These are phyloP conservation scores for Cytospora schulzeri DNA, from an alignment of 2,329 filamentous ascomycete genomes.

Conservation along the genomic window DNA sequence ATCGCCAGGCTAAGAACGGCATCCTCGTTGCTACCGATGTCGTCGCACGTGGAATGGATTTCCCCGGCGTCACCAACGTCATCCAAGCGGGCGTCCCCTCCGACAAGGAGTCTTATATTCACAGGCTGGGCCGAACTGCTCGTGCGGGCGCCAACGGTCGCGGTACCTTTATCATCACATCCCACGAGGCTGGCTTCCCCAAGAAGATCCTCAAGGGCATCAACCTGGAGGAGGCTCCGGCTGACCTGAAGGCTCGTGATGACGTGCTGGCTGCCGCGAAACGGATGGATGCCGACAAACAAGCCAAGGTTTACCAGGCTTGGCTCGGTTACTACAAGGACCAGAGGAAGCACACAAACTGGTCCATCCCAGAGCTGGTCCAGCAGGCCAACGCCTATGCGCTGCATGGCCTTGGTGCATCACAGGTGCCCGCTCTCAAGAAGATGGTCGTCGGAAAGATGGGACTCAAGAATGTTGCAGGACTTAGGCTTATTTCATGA, in stretches of 20 bases:
- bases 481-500: constrained; percentile 45
- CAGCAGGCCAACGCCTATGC: constrained; percentile 54
- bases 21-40: constrained; percentile 72
- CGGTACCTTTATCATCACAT: constrained; percentile 60
- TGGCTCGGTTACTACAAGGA: constrained; percentile 61
- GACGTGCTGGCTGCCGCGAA: constrained; percentile 43
- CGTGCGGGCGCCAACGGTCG: constrained; percentile 66
- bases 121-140: constrained; percentile 67
- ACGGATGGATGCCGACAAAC: constrained; percentile 47
- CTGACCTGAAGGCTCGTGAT: constrained; percentile 46
- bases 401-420: constrained; percentile 47
- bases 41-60: constrained; percentile 73
- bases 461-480: constrained; percentile 55
- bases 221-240: constrained; percentile 48
- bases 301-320: constrained; percentile 55
- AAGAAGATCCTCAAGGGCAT: constrained; percentile 56
- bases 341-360: constrained; percentile 47
- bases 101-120: constrained; percentile 66
- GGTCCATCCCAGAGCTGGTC: constrained; percentile 50
- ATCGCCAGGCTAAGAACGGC: constrained; percentile 52
- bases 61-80: constrained; percentile 68
- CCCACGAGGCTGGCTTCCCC: constrained; percentile 54
- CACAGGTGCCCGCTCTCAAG: constrained; percentile 50
- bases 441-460: constrained; percentile 57
- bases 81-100: constrained; percentile 64